Evolutionary conservation across 176 grass and related monocot genomes (phyloP).

Genomic region (Triticum aestivum): IWGSC_CS_RefSeq_v2.1 NC_057798.1:15711227-15711726

Average conservation of each 20-base stretch:
- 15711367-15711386: not conserved
- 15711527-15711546: not conserved
- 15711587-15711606: not conserved
- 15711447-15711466: not conserved
- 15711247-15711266: not conserved
- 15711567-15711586: not conserved
- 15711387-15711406: fast-evolving
- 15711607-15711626: too few relatives aligned
- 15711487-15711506: not conserved
- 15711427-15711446: not conserved
- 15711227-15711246: not conserved
- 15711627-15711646: too few relatives aligned
- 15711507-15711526: not conserved
- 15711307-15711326: not conserved
- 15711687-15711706: too few relatives aligned
- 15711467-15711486: conserved; percentile 8
- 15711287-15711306: not conserved
- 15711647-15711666: too few relatives aligned
- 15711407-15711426: not conserved
- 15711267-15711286: not conserved
- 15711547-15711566: not conserved
- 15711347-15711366: not conserved
- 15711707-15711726: too few relatives aligned
- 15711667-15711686: too few relatives aligned
- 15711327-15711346: not conserved